Evolutionary conservation across 2,329 filamentous ascomycete species (phyloP), one percentile per base, ranked within the genome.

Genomic region (Stagonosporopsis rhizophila): DNA sequence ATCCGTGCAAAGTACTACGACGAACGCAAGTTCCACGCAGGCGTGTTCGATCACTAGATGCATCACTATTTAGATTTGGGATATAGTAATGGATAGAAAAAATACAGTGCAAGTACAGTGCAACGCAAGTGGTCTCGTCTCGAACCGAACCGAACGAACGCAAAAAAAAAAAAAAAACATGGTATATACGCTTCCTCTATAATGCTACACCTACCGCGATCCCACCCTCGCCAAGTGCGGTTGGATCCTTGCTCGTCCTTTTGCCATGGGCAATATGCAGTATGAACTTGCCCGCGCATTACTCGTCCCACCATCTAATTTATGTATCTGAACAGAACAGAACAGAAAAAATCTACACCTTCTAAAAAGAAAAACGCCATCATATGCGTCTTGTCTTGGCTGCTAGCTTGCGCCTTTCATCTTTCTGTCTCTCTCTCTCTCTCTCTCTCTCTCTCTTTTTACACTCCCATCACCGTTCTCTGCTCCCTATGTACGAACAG

Each of bases 1-100:
- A 96, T 98, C 54, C 80, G 81, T n/a, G 91, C 93, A 0, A 85
- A 83, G 47, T 98, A 93, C 73, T 98, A 90, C 74, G 87, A 96
- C 68, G 81, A 81, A 6, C 91, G 94, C 40, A 90, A 86, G 67
- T 99, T 98, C 71, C 92, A 96, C 61, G 78, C 81, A 3, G 65
- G 64, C 5, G 61, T 69, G 8, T 75, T 66, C 40, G 71, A 75
- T 15, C 59, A 71, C 37, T 72, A 25, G 51, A 12, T 20, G 19
- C 3, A 15, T 17, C 22, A n/a, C n/a, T n/a, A n/a, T n/a, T n/a
- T n/a, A n/a, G n/a, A n/a, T n/a, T n/a, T n/a, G n/a, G n/a, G n/a
- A n/a, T n/a, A n/a, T n/a, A n/a, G n/a, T n/a, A n/a, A n/a, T n/a
- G n/a, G n/a, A n/a, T n/a, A n/a, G n/a, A n/a, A n/a, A n/a, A n/a